Evolutionary conservation across 2,329 filamentous ascomycete genomes (phyloP).

Genomic region (Epicoccum nigrum): DNA sequence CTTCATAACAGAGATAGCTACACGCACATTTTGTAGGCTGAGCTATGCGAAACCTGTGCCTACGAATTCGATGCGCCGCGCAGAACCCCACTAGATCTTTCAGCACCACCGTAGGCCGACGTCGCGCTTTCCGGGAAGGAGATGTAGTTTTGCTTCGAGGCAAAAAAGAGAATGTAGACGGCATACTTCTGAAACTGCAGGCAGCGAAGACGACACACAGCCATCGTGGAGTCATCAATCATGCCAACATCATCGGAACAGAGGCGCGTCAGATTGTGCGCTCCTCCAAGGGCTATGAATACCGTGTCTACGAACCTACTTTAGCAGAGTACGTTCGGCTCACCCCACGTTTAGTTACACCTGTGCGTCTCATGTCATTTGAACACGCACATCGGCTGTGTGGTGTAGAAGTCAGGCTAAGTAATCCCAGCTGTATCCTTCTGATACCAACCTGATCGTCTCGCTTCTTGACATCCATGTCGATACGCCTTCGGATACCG

Average conservation of each 20-base stretch:
- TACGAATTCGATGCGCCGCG: constrained; percentile 13
- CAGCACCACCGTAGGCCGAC: constrained; percentile 22
- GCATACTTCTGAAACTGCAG: constrained; percentile 50
- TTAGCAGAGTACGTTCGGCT: constrained; percentile 75
- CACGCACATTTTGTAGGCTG: background rate
- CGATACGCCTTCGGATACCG: constrained; percentile 43
- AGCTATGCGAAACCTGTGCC: constrained; percentile 29
- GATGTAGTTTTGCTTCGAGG: constrained; percentile 52
- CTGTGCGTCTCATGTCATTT: constrained; percentile 56
- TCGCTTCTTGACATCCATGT: constrained; percentile 77
- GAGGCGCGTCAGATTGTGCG: constrained; percentile 63
- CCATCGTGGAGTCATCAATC: constrained; percentile 57
- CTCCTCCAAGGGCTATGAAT: constrained; percentile 59
- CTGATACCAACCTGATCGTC: constrained; percentile 76
- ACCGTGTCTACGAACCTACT: constrained; percentile 68
- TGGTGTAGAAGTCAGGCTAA: background rate
- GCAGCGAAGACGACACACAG: constrained; percentile 43
- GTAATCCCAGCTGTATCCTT: constrained; percentile 68
- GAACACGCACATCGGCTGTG: background rate
- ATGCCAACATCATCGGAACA: constrained; percentile 68
- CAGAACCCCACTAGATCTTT: constrained; percentile 23
- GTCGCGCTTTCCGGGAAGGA: constrained; percentile 43
- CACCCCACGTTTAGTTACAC: constrained; percentile 74
- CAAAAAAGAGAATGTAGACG: constrained; percentile 45
- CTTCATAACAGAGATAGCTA: background rate